phyloP scores from a whole-genome alignment of 495 filamentous ascomycete species.

The Echria macrotheca region DNA sequence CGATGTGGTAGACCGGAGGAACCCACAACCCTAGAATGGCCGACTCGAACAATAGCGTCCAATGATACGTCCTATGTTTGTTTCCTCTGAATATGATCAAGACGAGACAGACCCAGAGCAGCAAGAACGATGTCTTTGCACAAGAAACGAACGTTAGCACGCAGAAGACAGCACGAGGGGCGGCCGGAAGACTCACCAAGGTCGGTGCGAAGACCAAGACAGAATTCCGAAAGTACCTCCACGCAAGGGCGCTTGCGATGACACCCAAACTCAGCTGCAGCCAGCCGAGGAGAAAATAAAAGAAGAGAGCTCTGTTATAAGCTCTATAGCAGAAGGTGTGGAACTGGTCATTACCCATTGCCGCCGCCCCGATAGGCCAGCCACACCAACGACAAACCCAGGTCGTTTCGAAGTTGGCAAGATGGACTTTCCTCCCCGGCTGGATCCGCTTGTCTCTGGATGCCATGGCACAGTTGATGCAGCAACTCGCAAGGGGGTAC shows the following conservation, averaged over 20 bases:
- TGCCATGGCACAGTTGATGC: conserved; percentile 21
- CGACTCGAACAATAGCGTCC: conserved; percentile 22
- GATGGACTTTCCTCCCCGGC: conserved; percentile 16
- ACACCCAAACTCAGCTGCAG: conserved; percentile 24
- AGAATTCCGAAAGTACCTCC: conserved; percentile 20
- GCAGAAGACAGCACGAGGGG: no score
- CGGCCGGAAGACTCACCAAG: conserved; percentile 24
- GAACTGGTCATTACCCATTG: conserved; percentile 19
- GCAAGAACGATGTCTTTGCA: conserved; percentile 22
- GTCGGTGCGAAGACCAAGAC: conserved; percentile 23
- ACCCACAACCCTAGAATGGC: conserved; percentile 27
- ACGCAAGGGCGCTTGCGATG: conserved; percentile 18
- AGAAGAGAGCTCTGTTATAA: conserved; percentile 21
- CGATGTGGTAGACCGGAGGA: conserved; percentile 22
- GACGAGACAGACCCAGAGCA: conserved; percentile 24
- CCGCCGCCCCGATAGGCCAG: conserved; percentile 15
- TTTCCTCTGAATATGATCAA: conserved; percentile 18
- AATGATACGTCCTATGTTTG: conserved; percentile 14
- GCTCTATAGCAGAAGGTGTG: conserved; percentile 23
- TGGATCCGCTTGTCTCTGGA: conserved; percentile 17
- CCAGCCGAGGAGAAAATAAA: conserved; percentile 23
- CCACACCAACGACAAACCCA: conserved; percentile 30
- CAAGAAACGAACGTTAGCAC: not conserved
- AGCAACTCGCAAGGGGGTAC: conserved; percentile 23
- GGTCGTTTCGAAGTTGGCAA: conserved; percentile 18